Base-by-base conservation (phyloP, 345 rosid genomes). In the Gossypium longicalyx region DNA sequence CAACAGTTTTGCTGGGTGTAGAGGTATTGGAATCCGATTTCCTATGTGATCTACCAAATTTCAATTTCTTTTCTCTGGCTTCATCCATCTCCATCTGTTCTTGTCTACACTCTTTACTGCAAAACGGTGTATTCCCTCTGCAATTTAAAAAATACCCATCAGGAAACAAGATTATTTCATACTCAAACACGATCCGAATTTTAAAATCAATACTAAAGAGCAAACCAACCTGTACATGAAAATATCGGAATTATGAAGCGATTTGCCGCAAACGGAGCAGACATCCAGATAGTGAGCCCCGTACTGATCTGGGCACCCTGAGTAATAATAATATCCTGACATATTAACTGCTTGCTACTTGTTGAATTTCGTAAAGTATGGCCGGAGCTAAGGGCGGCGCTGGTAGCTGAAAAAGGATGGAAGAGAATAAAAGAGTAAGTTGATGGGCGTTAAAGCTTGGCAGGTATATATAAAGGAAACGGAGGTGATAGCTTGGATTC, bases 171-270 rank as follows among this genome's bases (percentile, higher is more conserved):
- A 57, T 19, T 6, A 22, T 20, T 19, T 57, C 62, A 20, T 48
- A 34, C 7, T 5, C 41, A 34, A 34, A 5, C 41, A 34, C 41
- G 41, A 34, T 48, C 13, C 52, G 13, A 22, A 22, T 9, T 1
- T 22, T 22, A 13, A 57, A 20, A 57, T 57, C 27, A 20, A 57
- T 19, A 9, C 52, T 54, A 19, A n/a, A n/a, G 16, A 54, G 2
- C 15, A 13, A 2, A 51, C 82, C 53, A 64, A 89, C 98, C 97
- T 88, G 89, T 94, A 94, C 98, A 92, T 94, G 89, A 86, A 94
- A 76, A 94, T 92, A 69, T 94, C 93, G 13, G 91, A 77, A 80
- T 94, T 84, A 48, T 45, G 88, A 4, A 94, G 90, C 0, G 88
- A 84, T 81, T 88, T 89, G 57, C 80, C 76, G 76, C 98, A 94